A percentile compares a stretch with the other conserved stretches of the same genome.
phyloP scores from a whole-genome alignment of 768 basidiomycete genomes.

The Leccinum variicolor region DNA sequence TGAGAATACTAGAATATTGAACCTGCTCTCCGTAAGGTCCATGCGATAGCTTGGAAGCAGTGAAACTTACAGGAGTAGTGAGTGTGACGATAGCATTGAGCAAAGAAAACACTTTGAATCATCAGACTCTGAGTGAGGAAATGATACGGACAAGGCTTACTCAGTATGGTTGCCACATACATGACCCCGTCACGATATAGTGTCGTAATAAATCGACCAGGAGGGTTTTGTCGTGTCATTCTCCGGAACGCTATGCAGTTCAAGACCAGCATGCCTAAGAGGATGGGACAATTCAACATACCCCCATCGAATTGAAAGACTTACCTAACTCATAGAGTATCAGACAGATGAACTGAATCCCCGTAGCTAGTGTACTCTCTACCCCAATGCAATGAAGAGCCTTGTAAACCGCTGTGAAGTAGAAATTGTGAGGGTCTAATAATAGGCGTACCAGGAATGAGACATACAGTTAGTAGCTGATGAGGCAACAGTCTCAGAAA shows the following conservation, averaged over 20 bases:
- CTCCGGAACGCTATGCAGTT: slow-evolving; percentile 15
- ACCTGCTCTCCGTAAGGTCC: not conserved
- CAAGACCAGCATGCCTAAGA: slow-evolving; percentile 14
- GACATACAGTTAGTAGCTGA: slow-evolving; percentile 5
- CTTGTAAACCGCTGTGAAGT: slow-evolving; percentile 9
- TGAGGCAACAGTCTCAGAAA: slow-evolving; percentile 5
- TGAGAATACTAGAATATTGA: slow-evolving; percentile 15
- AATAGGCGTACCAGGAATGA: not conserved
- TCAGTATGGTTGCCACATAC: slow-evolving; percentile 15
- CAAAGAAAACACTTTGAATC: slow-evolving; percentile 12
- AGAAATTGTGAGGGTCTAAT: not conserved
- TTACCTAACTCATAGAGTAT: slow-evolving; percentile 17
- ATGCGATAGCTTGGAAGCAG: not conserved
- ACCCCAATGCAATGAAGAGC: slow-evolving; percentile 8
- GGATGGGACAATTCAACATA: not conserved
- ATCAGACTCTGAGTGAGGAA: not conserved
- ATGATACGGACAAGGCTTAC: not conserved
- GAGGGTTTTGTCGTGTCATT: slow-evolving; percentile 10
- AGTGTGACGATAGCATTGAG: slow-evolving; percentile 15
- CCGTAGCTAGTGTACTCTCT: slow-evolving; percentile 3
- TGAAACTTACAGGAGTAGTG: slow-evolving; percentile 5
- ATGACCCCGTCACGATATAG: slow-evolving; percentile 19
- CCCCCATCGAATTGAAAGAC: not conserved
- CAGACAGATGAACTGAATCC: slow-evolving; percentile 7
- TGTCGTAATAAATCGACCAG: slow-evolving; percentile 7